Evolutionary conservation across 2,329 filamentous ascomycete genomes (phyloP), one percentile per base, ranked within the genome.

Genomic region (Pseudogymnoascus sp.): DNA sequence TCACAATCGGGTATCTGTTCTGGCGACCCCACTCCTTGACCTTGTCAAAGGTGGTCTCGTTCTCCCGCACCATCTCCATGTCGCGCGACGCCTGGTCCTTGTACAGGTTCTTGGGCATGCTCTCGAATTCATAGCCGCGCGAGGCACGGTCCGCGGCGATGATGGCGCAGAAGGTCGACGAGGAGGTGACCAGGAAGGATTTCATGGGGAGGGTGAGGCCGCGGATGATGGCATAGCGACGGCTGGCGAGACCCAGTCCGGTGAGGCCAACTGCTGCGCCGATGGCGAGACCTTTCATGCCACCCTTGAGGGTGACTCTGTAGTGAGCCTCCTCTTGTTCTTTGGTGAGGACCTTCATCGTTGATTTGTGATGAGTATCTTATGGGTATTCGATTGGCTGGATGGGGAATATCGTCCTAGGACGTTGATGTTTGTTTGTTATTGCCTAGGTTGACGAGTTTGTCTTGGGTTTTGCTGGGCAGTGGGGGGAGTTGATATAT

Each of bases 301-400:
- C 90, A 68, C 93, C 94, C 66, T 89, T 76, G 68, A 97, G 72
- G 65, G 95, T 94, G 64, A 83, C 80, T 74, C 81, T 78, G 83
- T 95, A 96, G 83, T 97, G 92, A 61, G 84, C 90, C 65, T 81
- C 75, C 78, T 97, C 92, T 79, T 97, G 91, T 84, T 97, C 91
- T 75, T 93, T 91, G 70, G 90, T 95, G 74, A 97, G 83, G 73
- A 97, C 81, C 88, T 97, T 97, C 94, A 97, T 99, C 19, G 5
- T 39, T 60, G 38, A 16, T 60, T 2, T 55, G 35, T 59, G 31
- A 4, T n/a, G 10, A 59, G 10, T 60, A 26, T 60, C 10, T 39
- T 60, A 39, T 60, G n/a, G 55, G 21, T 37, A 31, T 23, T 59
- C 16, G 35, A 60, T 60, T 60, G 29, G 49, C 21, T 33, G 49